phyloP scores from a whole-genome alignment of 345 rosid species.

The Salix purpurea region DNA sequence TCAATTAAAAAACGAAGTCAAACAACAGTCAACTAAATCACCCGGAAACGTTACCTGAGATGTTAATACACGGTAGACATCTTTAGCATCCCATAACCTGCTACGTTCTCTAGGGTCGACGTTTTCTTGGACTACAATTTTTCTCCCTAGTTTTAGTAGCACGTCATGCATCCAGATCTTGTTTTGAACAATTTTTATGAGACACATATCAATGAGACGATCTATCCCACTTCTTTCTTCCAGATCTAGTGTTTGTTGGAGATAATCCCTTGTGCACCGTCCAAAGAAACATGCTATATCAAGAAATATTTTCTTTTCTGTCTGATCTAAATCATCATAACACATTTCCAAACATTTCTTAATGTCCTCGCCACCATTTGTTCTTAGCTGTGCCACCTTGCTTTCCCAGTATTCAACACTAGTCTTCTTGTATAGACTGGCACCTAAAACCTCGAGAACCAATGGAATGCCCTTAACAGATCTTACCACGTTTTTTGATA shows the following conservation, averaged over 20 bases:
- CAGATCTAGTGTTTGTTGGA: not conserved
- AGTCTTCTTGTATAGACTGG: not conserved
- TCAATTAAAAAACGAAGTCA: no score
- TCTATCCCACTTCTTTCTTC: not conserved
- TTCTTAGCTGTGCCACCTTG: not conserved
- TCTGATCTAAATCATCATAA: not conserved
- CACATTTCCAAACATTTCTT: not conserved
- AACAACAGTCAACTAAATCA: no score
- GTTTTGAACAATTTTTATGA: not conserved
- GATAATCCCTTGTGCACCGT: not conserved
- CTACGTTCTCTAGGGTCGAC: not conserved
- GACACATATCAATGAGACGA: constrained; percentile 1
- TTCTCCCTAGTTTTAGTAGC: not conserved
- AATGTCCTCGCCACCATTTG: not conserved
- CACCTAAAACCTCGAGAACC: constrained; percentile 3
- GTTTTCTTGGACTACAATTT: not conserved
- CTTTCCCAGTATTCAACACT: not conserved
- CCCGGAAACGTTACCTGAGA: no score
- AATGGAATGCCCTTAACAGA: constrained; percentile 6
- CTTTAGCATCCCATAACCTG: no score
- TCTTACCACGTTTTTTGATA: not conserved
- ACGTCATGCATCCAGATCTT: not conserved
- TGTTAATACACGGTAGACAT: no score
- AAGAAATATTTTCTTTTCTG: constrained; percentile 7
- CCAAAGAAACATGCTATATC: constrained; percentile 15